phyloP scores from a whole-genome alignment of 2,329 filamentous ascomycete genomes.

The Microcyclosporella mali region DNA sequence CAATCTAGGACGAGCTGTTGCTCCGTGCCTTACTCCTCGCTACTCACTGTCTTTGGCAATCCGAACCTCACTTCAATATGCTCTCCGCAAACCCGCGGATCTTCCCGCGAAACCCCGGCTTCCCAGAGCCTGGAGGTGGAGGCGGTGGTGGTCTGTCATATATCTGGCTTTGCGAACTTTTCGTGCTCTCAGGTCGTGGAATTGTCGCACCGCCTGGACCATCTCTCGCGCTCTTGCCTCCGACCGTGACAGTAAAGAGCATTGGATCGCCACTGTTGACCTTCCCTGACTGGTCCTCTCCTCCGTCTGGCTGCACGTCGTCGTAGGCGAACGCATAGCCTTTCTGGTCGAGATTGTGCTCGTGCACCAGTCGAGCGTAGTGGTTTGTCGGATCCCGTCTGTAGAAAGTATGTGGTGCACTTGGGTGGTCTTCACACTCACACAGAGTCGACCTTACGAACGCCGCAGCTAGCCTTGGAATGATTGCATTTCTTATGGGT shows the following conservation, averaged over 20 bases:
- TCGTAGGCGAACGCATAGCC: slow-evolving; percentile 62
- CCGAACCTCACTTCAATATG: slow-evolving; percentile 4
- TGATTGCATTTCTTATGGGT: slow-evolving; percentile 53
- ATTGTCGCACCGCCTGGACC: slow-evolving; percentile 3
- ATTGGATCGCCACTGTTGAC: slow-evolving; percentile 43
- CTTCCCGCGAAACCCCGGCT: slow-evolving; percentile 5
- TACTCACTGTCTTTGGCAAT: too few relatives aligned
- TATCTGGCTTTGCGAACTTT: slow-evolving; percentile 2
- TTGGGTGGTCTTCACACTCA: slow-evolving; percentile 35
- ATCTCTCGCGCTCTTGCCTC: slow-evolving; percentile 14
- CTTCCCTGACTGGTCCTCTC: slow-evolving; percentile 51
- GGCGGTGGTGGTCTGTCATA: slow-evolving; percentile 16
- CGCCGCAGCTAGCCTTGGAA: slow-evolving; percentile 68
- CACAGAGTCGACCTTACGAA: slow-evolving; percentile 70
- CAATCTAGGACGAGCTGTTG: too few relatives aligned
- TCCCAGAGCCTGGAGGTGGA: slow-evolving; percentile 5
- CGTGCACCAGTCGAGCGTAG: slow-evolving; percentile 57
- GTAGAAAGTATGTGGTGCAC: slow-evolving; percentile 32
- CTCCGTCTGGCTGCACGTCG: slow-evolving; percentile 56
- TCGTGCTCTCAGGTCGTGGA: slow-evolving; percentile 1
- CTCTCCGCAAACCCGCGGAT: slow-evolving; percentile 8
- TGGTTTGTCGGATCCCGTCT: slow-evolving; percentile 43
- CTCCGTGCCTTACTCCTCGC: too few relatives aligned
- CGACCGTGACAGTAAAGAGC: slow-evolving; percentile 33
- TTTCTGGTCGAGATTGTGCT: slow-evolving; percentile 52